Evolutionary conservation across 208 protist species (phyloP).

Genomic region (Leishmania martiniquensis): DNA sequence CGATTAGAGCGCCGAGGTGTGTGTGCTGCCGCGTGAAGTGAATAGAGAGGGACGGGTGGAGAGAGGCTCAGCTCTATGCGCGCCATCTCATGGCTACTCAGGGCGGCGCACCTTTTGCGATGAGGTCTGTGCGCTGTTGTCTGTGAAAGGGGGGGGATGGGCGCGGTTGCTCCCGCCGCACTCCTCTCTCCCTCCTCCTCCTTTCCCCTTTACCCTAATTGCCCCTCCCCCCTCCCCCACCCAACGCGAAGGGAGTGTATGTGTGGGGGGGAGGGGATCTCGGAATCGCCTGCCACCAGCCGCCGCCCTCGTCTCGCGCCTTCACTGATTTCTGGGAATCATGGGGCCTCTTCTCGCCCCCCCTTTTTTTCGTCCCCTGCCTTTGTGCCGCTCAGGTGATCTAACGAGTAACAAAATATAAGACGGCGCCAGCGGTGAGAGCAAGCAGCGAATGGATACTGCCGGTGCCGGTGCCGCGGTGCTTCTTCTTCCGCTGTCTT

Average conservation of each 20-base stretch:
- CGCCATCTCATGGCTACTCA: background rate
- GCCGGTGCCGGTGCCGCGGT: background rate
- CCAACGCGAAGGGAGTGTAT: background rate
- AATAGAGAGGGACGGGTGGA: background rate
- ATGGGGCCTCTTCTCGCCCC: background rate
- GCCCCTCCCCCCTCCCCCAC: background rate
- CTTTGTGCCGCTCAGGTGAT: background rate
- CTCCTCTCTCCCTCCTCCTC: background rate
- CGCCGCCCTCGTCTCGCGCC: background rate
- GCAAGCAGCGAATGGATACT: background rate
- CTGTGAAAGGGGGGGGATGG: too few relatives aligned
- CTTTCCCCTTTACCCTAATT: background rate
- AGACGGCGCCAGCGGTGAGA: too few relatives aligned
- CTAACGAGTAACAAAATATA: background rate
- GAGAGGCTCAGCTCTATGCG: background rate
- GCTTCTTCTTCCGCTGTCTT: background rate
- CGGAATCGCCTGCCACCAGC: background rate
- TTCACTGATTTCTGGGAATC: background rate
- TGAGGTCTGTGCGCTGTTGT: background rate
- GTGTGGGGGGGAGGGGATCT: background rate
- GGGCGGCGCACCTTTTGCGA: background rate
- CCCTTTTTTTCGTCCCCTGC: background rate
- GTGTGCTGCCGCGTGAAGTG: background rate
- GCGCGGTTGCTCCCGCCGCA: background rate
- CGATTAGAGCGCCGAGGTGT: conserved; percentile 15